Evolutionary conservation across 177 flowering plant genomes (phyloP).

Genomic region (Vitis hybrid): DNA sequence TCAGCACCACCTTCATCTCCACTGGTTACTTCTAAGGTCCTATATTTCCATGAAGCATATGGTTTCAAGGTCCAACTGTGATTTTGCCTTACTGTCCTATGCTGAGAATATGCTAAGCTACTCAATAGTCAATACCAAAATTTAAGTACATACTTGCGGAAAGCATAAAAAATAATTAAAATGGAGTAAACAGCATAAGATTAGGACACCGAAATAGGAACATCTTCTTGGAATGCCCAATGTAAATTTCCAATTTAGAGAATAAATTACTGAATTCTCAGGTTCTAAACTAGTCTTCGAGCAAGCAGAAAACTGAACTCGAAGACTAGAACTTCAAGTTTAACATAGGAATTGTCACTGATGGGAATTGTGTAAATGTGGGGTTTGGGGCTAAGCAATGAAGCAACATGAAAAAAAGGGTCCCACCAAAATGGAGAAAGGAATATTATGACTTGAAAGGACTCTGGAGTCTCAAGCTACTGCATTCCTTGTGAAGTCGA

Average conservation of each 20-base stretch:
- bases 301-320: constrained; percentile 14
- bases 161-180: too few relatives aligned
- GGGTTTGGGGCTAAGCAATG: not conserved
- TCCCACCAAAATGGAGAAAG: not conserved
- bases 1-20: too few relatives aligned
- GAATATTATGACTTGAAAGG: not conserved
- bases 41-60: too few relatives aligned
- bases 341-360: not conserved
- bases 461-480: constrained; percentile 22
- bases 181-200: too few relatives aligned
- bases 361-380: not conserved
- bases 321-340: constrained; percentile 22
- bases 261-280: constrained; percentile 9
- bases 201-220: too few relatives aligned
- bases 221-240: not conserved
- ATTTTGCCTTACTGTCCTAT: too few relatives aligned
- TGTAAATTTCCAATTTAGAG: not conserved
- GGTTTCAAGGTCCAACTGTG: too few relatives aligned
- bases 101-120: too few relatives aligned
- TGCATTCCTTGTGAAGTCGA: constrained; percentile 68
- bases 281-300: constrained; percentile 16
- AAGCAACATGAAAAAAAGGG: not conserved
- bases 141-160: too few relatives aligned
- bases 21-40: too few relatives aligned
- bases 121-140: too few relatives aligned